Percentiles rank a stretch among this genome's conserved stretches.
Conservation (phyloP, 2,329 filamentous ascomycete species). For the Pyrenophora teres region DNA sequence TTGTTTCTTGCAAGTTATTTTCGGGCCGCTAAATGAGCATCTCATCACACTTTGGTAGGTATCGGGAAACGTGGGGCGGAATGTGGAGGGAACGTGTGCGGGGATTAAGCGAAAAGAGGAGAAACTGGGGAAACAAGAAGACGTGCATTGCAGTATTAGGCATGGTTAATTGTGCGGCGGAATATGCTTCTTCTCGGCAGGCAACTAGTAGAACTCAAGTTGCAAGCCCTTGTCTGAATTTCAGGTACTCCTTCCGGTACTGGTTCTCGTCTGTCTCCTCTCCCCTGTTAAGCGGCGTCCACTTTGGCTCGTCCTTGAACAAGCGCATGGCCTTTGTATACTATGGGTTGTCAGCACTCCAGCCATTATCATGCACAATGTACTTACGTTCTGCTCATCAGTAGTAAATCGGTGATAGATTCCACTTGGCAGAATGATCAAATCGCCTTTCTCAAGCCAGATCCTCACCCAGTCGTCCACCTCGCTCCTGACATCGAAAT, state of each 20-base stretch:
- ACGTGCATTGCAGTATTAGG: too few species aligned
- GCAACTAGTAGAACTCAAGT: constrained; percentile 2
- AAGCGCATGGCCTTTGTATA: constrained; percentile 95
- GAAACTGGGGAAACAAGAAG: neutral
- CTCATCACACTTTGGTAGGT: too few species aligned
- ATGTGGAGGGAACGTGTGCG: neutral
- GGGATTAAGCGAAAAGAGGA: neutral
- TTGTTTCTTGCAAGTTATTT: too few species aligned
- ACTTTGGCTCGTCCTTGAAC: constrained; percentile 98
- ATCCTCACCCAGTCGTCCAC: constrained; percentile 90
- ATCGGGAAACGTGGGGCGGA: too few species aligned
- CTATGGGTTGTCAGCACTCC: constrained; percentile 53
- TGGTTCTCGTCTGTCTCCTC: constrained; percentile 77
- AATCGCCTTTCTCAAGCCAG: constrained; percentile 78
- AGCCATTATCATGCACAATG: neutral
- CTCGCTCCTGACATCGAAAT: constrained; percentile 86
- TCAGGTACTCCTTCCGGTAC: constrained; percentile 78
- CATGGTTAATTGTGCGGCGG: too few species aligned
- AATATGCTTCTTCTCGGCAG: neutral
- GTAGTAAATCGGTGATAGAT: constrained; percentile 99
- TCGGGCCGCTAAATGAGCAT: too few species aligned
- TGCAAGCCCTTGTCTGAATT: constrained; percentile 25
- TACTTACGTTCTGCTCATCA: constrained; percentile 80
- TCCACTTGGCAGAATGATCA: constrained; percentile 90
- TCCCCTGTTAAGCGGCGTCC: constrained; percentile 88